These are phyloP conservation scores for Cylindrodendrum hubeiense DNA, from an alignment of 2,329 filamentous ascomycete species.

Conservation along the genomic window DNA sequence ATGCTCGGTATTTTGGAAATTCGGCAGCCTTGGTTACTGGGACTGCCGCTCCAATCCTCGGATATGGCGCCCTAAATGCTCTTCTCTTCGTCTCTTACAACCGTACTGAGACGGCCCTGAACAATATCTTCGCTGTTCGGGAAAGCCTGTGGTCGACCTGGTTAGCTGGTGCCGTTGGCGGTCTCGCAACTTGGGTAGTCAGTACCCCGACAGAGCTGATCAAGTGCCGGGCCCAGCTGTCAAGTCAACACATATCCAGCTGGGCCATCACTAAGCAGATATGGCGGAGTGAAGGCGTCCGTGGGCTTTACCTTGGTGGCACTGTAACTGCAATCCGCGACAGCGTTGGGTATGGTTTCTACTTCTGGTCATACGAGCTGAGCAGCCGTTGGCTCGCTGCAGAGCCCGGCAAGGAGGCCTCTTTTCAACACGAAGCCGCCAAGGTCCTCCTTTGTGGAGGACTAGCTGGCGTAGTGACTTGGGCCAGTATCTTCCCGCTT, in stretches of 20 bases:
- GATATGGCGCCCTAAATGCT: slow-evolving; percentile 92
- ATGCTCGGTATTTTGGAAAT: slow-evolving; percentile 37
- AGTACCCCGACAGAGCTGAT: slow-evolving; percentile 91
- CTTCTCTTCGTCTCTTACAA: slow-evolving; percentile 93
- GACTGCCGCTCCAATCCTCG: slow-evolving; percentile 85
- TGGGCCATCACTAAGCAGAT: slow-evolving; percentile 75
- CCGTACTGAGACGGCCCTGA: slow-evolving; percentile 77
- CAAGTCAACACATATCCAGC: slow-evolving; percentile 62
- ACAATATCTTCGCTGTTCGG: slow-evolving; percentile 48
- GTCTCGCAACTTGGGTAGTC: slow-evolving; percentile 86
- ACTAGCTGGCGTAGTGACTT: slow-evolving; percentile 87
- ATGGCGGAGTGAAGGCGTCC: slow-evolving; percentile 67
- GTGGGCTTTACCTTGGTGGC: slow-evolving; percentile 85
- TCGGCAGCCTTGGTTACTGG: slow-evolving; percentile 67
- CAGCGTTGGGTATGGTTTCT: slow-evolving; percentile 95
- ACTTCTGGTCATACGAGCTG: slow-evolving; percentile 94
- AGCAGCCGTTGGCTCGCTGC: slow-evolving; percentile 67
- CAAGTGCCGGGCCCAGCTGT: slow-evolving; percentile 87
- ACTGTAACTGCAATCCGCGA: slow-evolving; percentile 85
- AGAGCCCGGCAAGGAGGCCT: slow-evolving; percentile 32
- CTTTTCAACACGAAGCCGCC: slow-evolving; percentile 60
- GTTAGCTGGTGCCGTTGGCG: slow-evolving; percentile 83
- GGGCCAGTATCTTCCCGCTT: slow-evolving; percentile 90
- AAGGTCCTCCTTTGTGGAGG: slow-evolving; percentile 87
- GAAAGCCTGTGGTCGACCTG: slow-evolving; percentile 76